These are phyloP conservation scores for Microcyclospora tardicrescens DNA, from an alignment of 2,329 filamentous ascomycete species.

Conservation along the genomic window DNA sequence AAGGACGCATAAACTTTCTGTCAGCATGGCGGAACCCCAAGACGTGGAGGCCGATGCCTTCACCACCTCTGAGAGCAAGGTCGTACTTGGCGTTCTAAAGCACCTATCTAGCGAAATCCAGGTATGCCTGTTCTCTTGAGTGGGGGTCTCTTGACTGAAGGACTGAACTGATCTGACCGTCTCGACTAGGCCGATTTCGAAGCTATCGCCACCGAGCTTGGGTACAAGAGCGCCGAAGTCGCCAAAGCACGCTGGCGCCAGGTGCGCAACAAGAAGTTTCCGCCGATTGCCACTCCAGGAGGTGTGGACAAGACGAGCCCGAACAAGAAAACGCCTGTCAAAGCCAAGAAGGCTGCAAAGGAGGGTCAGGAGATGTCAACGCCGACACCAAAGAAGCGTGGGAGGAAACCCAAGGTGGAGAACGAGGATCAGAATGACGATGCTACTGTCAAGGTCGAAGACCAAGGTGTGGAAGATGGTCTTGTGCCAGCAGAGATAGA, in stretches of 20 bases:
- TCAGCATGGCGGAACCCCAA: no score
- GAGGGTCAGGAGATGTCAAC: not conserved
- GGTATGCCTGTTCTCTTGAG: no score
- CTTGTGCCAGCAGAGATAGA: not conserved
- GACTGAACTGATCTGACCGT: no score
- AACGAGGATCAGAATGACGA: slow-evolving; percentile 10
- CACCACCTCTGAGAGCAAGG: no score
- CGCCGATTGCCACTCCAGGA: not conserved
- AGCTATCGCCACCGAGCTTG: slow-evolving; percentile 11
- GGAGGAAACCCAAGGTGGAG: not conserved
- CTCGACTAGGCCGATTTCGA: slow-evolving; percentile 12
- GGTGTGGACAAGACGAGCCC: slow-evolving; percentile 6
- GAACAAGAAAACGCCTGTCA: slow-evolving; percentile 9
- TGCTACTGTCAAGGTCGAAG: slow-evolving; percentile 18
- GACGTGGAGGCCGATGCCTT: no score
- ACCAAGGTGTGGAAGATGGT: slow-evolving; percentile 13
- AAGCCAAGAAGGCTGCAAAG: slow-evolving; percentile 1
- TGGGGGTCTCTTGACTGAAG: no score
- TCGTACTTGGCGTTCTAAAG: no score
- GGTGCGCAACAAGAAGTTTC: slow-evolving; percentile 16
- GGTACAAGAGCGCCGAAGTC: slow-evolving; percentile 14
- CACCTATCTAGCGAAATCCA: no score
- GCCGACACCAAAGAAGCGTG: not conserved
- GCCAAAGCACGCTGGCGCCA: slow-evolving; percentile 14
- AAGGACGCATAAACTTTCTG: no score